Conservation (phyloP, 2,329 filamentous ascomycete species). For the Colletotrichum lupini region DNA sequence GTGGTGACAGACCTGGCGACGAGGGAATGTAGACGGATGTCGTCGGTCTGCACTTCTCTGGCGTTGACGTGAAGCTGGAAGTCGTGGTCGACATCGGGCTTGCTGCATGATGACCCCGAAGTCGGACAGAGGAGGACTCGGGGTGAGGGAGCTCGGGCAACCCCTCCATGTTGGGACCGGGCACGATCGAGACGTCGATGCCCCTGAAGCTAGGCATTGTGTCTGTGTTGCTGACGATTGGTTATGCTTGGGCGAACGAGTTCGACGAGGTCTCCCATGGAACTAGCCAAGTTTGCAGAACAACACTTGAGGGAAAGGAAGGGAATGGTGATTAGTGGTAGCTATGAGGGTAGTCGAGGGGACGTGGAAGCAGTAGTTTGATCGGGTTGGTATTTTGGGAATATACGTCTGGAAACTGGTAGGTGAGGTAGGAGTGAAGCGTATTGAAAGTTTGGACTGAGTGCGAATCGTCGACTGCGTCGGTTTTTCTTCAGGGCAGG, state of each 20-base stretch:
- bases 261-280: background rate
- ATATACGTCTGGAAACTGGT: too few relatives aligned
- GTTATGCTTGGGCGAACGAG: background rate
- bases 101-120: conserved; percentile 38
- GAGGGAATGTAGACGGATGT: conserved; percentile 69
- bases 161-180: conserved; percentile 46
- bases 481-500: background rate
- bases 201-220: conserved; percentile 62
- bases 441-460: background rate
- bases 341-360: too few relatives aligned
- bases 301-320: background rate
- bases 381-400: too few relatives aligned
- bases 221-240: background rate
- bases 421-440: background rate
- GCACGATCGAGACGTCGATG: conserved; percentile 57
- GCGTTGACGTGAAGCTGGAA: conserved; percentile 38
- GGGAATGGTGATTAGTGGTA: background rate
- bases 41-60: conserved; percentile 50
- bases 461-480: background rate
- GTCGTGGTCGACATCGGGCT: background rate
- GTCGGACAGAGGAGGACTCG: conserved; percentile 57
- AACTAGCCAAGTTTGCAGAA: background rate
- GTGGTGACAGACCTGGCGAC: conserved; percentile 54
- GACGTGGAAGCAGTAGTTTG: too few relatives aligned
- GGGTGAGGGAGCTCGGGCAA: conserved; percentile 68